These are phyloP conservation scores for Sphaerulina populicola DNA, from an alignment of 2,329 filamentous ascomycete genomes.

Conservation along the genomic window DNA sequence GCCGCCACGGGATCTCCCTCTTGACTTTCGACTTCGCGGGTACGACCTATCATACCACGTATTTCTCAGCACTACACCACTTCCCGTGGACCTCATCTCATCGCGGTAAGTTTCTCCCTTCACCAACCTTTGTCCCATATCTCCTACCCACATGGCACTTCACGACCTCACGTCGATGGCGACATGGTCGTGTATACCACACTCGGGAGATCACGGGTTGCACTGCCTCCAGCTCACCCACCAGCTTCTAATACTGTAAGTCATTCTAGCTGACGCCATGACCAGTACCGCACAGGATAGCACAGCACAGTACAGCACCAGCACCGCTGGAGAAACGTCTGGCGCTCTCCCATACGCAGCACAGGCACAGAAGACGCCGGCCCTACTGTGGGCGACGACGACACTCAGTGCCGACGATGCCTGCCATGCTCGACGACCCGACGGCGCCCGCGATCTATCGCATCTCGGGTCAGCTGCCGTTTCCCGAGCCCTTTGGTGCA, in stretches of 20 bases:
- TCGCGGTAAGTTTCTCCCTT: conserved; percentile 2
- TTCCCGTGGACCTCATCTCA: neutral
- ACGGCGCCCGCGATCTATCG: conserved; percentile 62
- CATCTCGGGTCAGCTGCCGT: conserved; percentile 58
- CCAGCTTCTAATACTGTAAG: neutral
- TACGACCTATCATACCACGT: neutral
- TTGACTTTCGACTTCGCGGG: too few relatives aligned
- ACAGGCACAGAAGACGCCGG: neutral
- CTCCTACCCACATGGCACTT: neutral
- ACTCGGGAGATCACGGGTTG: neutral
- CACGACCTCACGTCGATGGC: neutral
- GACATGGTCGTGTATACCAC: neutral
- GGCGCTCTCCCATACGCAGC: neutral
- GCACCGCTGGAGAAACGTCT: neutral
- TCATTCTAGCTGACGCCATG: neutral
- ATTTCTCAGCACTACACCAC: neutral
- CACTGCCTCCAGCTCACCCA: neutral
- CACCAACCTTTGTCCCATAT: neutral
- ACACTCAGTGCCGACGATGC: conserved; percentile 45
- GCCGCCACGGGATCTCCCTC: too few relatives aligned
- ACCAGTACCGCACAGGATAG: too few relatives aligned
- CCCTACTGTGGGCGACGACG: neutral
- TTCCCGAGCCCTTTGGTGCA: conserved; percentile 53
- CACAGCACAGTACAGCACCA: neutral
- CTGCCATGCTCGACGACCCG: conserved; percentile 71